phyloP scores from a whole-genome alignment of 192 early-diverging fungal species.

The Kickxella alabastrina region DNA sequence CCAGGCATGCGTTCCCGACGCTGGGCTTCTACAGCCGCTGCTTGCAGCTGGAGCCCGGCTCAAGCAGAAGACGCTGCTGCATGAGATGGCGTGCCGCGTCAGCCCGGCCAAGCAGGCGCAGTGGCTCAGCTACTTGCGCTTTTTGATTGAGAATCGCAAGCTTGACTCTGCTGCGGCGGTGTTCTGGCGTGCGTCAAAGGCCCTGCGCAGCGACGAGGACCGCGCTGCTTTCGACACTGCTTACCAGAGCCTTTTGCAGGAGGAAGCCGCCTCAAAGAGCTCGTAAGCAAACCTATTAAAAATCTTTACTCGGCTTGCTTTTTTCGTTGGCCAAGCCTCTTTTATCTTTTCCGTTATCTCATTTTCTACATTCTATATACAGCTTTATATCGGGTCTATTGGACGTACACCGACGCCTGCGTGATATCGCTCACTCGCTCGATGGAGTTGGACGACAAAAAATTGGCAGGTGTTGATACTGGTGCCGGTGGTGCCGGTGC shows the following conservation, averaged over 20 bases:
- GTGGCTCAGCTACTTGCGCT: slow-evolving; percentile 35
- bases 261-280: neutral
- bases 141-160: slow-evolving; percentile 9
- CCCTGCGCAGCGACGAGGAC: slow-evolving; percentile 1
- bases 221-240: slow-evolving; percentile 9
- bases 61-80: slow-evolving; percentile 10
- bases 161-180: slow-evolving; percentile 20
- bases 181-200: slow-evolving; percentile 36
- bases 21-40: slow-evolving; percentile 59
- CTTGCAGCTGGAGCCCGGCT: slow-evolving; percentile 56
- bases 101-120: slow-evolving; percentile 10
- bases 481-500: neutral
- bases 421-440: slow-evolving; percentile 12
- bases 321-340: no score
- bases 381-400: neutral
- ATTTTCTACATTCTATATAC: neutral
- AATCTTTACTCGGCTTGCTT: no score
- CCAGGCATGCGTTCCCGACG: slow-evolving; percentile 59
- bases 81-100: slow-evolving; percentile 36
- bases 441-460: neutral
- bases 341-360: neutral
- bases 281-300: no score
- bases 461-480: neutral
- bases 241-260: slow-evolving; percentile 16
- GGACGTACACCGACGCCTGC: neutral